phyloP scores from a whole-genome alignment of 768 basidiomycete genomes.

The Kwoniella dendrophila region DNA sequence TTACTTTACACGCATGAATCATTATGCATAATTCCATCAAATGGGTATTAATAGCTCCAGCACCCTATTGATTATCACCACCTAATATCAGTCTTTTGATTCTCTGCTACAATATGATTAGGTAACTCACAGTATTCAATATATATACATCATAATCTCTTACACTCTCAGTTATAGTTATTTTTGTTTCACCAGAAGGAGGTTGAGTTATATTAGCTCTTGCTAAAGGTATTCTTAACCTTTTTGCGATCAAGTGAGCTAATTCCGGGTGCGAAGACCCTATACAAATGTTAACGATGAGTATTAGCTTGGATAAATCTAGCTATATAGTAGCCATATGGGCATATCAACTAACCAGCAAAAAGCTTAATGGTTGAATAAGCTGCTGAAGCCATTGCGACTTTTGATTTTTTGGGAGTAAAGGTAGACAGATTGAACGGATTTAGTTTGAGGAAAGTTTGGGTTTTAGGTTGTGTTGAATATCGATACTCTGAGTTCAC shows the following conservation, averaged over 20 bases:
- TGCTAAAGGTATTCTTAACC: constrained; percentile 82
- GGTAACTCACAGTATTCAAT: constrained; percentile 65
- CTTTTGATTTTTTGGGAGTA: too few relatives aligned
- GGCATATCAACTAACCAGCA: constrained; percentile 50
- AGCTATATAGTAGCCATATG: not conserved
- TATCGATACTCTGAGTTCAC: too few relatives aligned
- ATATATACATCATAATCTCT: constrained; percentile 99
- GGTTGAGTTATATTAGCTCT: constrained; percentile 69
- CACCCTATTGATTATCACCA: constrained; percentile 28
- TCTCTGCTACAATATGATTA: not conserved
- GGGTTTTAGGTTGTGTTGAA: too few relatives aligned
- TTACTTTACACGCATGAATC: constrained; percentile 87
- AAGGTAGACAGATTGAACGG: too few relatives aligned
- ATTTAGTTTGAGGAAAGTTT: too few relatives aligned
- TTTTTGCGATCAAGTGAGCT: constrained; percentile 90
- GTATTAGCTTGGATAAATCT: not conserved
- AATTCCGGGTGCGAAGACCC: constrained; percentile 98
- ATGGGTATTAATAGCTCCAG: constrained; percentile 83
- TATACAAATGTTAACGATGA: constrained; percentile 53
- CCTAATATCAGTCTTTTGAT: not conserved
- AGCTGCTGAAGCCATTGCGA: constrained; percentile 52
- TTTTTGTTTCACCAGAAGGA: constrained; percentile 81
- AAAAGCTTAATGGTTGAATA: constrained; percentile 58
- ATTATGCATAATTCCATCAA: constrained; percentile 98
- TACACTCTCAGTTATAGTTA: constrained; percentile 91